Percentiles rank a stretch among this genome's conserved stretches.
phyloP scores from a whole-genome alignment of 2,329 filamentous ascomycete species.

The Biscogniauxia sp. region DNA sequence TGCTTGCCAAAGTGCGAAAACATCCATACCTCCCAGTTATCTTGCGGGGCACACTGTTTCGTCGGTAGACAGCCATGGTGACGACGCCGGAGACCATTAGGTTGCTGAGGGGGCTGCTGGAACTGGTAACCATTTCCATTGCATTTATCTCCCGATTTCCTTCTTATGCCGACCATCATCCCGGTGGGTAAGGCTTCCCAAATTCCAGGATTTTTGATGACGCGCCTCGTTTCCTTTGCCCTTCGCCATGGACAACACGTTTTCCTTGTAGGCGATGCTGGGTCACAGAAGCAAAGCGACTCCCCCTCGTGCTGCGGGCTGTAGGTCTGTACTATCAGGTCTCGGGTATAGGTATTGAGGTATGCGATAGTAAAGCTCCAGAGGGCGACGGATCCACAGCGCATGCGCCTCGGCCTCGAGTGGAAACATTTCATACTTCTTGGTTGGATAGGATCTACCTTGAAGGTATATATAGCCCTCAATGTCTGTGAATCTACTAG shows the following conservation, averaged over 20 bases:
- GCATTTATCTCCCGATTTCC: slow-evolving; percentile 33
- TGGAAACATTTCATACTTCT: slow-evolving; percentile 61
- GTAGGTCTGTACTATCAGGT: slow-evolving; percentile 65
- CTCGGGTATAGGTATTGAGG: slow-evolving; percentile 54
- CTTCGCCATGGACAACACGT: slow-evolving; percentile 51
- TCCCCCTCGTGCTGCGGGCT: slow-evolving; percentile 50
- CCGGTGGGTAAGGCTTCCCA: slow-evolving; percentile 64
- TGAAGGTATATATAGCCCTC: slow-evolving; percentile 60
- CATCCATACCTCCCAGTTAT: slow-evolving; percentile 56
- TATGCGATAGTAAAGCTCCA: slow-evolving; percentile 65
- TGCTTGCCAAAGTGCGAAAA: slow-evolving; percentile 44
- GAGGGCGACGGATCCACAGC: slow-evolving; percentile 55
- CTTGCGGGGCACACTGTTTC: slow-evolving; percentile 22
- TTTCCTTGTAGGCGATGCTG: slow-evolving; percentile 37
- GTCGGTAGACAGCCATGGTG: slow-evolving; percentile 18
- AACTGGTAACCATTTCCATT: slow-evolving; percentile 16
- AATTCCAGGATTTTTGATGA: slow-evolving; percentile 59
- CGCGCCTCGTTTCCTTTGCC: slow-evolving; percentile 49
- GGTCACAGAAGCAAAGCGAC: slow-evolving; percentile 56
- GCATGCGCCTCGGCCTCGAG: slow-evolving; percentile 48
- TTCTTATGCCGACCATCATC: slow-evolving; percentile 62
- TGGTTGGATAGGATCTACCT: slow-evolving; percentile 55
- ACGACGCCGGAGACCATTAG: slow-evolving; percentile 30
- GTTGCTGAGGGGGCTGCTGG: slow-evolving; percentile 16
- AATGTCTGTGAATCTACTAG: slow-evolving; percentile 59